Base-by-base conservation (phyloP, 2,329 filamentous ascomycete genomes). In the Aspergillus japonicus region DNA sequence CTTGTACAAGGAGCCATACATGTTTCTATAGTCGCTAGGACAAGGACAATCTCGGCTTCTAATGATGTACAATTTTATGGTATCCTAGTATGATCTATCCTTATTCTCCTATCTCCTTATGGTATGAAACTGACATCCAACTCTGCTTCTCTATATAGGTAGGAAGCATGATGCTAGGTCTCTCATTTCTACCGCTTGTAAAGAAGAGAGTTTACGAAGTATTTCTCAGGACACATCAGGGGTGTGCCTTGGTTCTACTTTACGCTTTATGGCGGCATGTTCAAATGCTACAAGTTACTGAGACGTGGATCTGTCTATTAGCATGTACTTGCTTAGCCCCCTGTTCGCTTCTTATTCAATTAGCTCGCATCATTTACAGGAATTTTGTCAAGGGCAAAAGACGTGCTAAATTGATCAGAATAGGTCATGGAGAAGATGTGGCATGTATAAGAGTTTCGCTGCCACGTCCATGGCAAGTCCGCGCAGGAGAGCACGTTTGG, bases 401-500 rank as follows among this genome's bases (percentile, higher is more conserved):
- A 50, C 26, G 47, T 42, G 29, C 54, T 39, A 35, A 44, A 16
- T 23, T 57, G 10, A 50, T 19, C 23, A 35, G 35, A 39, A 23
- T 33, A 19, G 35, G 39, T n/a, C 11, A 44, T 42, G 47, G 47
- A 42, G 47, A 11, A 6, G 21, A 42, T 47, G 21, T 48, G 12
- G 10, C 50, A 47, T 35, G 21, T 57, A 23, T 57, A 50, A 57
- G 7, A 42, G 12, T 57, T 10, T 39, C 19, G 19, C 47, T 62
- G 8, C 56, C 57, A 26, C 53, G 57, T n/a, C 64, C 66, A 33
- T 68, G 57, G 63, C 59, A 44, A 24, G 57, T 68, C 8, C 56
- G 59, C 51, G 63, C 65, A 29, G 63, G 66, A 19, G 50, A 71
- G 58, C 64, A 65, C 47, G 54, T 71, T 14, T 56, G 65, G 47